Percentiles rank a stretch among this genome's conserved stretches.
Conservation (phyloP, 78 protist genomes). For the Dictyostelium brefeldianum region DNA sequence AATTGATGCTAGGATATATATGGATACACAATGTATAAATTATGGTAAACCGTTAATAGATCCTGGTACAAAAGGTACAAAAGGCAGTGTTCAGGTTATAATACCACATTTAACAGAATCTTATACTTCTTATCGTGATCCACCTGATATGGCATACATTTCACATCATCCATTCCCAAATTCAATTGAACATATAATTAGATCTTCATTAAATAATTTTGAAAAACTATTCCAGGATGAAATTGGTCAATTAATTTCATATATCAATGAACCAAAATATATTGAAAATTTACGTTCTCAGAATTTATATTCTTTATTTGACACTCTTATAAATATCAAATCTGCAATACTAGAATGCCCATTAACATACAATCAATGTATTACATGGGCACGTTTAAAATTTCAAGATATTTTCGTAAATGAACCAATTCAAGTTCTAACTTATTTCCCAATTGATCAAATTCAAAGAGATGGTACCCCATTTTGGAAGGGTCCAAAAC, state of each 20-base stretch:
- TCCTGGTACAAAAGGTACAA: conserved; percentile 98
- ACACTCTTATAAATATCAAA: conserved; percentile 68
- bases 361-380: conserved; percentile 93
- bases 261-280: conserved; percentile 80
- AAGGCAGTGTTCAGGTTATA: conserved; percentile 96
- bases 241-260: conserved; percentile 89
- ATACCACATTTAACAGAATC: conserved; percentile 98
- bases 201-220: conserved; percentile 91
- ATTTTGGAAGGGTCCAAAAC: conserved; percentile 96
- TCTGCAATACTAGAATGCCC: conserved; percentile 82
- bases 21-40: conserved; percentile 95
- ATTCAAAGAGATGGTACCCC: conserved; percentile 83
- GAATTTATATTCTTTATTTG: conserved; percentile 21
- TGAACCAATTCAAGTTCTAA: conserved; percentile 92
- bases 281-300: background rate
- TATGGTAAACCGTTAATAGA: conserved; percentile 92
- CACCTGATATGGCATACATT: conserved; percentile 97
- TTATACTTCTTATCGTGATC: conserved; percentile 95
- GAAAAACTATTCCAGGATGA: conserved; percentile 89
- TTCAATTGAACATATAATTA: conserved; percentile 95
- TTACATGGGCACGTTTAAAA: conserved; percentile 96
- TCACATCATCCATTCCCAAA: conserved; percentile 98
- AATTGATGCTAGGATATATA: conserved; percentile 95
- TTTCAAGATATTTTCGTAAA: conserved; percentile 95
- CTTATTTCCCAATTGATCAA: conserved; percentile 98